Evolutionary conservation across 345 rosid species (phyloP).

Genomic region (Camelina sativa): DNA sequence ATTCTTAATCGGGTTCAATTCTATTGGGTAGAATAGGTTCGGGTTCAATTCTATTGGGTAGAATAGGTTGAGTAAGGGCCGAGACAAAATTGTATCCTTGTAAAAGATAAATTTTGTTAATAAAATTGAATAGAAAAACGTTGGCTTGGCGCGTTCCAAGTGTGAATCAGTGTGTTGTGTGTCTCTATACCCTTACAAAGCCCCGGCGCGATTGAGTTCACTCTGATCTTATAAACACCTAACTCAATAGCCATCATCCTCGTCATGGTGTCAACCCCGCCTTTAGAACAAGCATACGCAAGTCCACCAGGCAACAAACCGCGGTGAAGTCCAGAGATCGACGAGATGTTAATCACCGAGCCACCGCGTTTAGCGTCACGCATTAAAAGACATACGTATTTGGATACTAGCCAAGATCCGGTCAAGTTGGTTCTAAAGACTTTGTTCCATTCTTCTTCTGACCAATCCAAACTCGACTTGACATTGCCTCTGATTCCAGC

Average conservation of each 20-base stretch:
- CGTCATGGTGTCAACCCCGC: background rate
- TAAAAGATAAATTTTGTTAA: too few species aligned
- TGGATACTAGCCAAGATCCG: conserved; percentile 69
- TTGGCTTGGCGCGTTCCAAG: too few species aligned
- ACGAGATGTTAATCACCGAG: conserved; percentile 59
- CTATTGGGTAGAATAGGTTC: too few species aligned
- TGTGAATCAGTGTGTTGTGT: too few species aligned
- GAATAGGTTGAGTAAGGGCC: too few species aligned
- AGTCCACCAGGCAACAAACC: background rate
- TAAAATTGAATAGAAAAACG: too few species aligned
- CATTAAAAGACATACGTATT: conserved; percentile 55
- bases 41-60: too few species aligned
- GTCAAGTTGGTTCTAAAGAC: conserved; percentile 56
- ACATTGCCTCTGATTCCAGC: conserved; percentile 51
- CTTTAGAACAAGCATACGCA: background rate
- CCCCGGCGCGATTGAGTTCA: background rate
- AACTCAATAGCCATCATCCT: background rate
- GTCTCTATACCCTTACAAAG: too few species aligned
- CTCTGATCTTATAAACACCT: background rate
- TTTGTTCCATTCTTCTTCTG: conserved; percentile 62
- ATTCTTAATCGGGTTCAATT: too few species aligned
- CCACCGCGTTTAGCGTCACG: conserved; percentile 56
- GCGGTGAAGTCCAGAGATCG: conserved; percentile 51
- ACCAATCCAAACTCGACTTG: conserved; percentile 52
- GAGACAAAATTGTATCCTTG: too few species aligned